Evolutionary conservation across 495 filamentous ascomycete species (phyloP), one percentile per base, ranked within the genome.

Genomic region (Parachaetomium inaequale): DNA sequence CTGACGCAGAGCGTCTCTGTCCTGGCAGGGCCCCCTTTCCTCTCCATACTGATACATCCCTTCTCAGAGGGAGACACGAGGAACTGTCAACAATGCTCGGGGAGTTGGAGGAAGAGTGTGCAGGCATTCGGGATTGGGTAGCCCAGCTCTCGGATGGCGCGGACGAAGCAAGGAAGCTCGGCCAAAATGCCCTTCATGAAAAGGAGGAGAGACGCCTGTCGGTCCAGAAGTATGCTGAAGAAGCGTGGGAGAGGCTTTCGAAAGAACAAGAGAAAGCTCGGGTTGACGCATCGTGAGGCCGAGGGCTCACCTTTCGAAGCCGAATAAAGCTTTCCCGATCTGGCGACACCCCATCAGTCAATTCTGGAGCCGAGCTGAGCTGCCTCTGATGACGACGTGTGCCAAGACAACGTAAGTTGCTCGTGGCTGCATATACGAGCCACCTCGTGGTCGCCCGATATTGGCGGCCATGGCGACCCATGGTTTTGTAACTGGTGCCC

Each of bases 381-480:
- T 17, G 11, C 45, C 10, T 25, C 45, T 26, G n/a, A 19, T 2
- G 17, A 55, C 36, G 54, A 56, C 38, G 54, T 56, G 7, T 56
- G 55, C 55, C 55, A 58, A 58, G 55, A 36, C 38, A 25, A 49
- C 31, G 6, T 49, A 2, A 36, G 31, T 19, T 23, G 17, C 42
- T 46, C 17, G 42, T 46, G 42, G 42, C 42, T 58, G 55, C 55
- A 49, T 45, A 58, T 58, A 58, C 55, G 55, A 58, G 55, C 42
- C 43, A 49, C 38, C 40, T 31, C 38, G 38, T 45, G 36, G 23
- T 43, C 40, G 52, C n/a, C 12, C 23, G 25, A 45, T 43, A 43
- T 56, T 58, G 55, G 42, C 28, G 19, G 5, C 42, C 17, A 31
- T n/a, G 26, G 28, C 7, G 4, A 3, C 31, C 31, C 31, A 32